A percentile compares a stretch with the other conserved stretches of the same genome.
Evolutionary conservation across 768 basidiomycete genomes (phyloP).

Genomic region (Auricularia sp.): DNA sequence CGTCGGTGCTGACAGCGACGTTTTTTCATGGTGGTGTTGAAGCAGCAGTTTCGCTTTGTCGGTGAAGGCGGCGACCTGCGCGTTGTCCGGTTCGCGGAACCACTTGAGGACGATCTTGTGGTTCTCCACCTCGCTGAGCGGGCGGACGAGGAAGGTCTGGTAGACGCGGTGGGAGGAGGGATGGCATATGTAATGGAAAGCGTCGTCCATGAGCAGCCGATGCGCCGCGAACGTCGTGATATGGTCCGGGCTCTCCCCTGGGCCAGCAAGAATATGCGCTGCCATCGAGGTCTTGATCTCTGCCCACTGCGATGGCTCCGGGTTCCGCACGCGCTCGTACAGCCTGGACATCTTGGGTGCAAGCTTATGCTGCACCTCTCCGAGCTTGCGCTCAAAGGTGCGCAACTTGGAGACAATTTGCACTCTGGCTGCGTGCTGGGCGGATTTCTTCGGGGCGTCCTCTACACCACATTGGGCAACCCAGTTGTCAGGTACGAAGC

Average conservation of each 20-base stretch:
- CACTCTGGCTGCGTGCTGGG: slow-evolving; percentile 49
- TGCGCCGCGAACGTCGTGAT: slow-evolving; percentile 40
- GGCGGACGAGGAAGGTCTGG: slow-evolving; percentile 55
- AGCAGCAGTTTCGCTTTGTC: slow-evolving; percentile 38
- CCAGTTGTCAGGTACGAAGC: slow-evolving; percentile 38
- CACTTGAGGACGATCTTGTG: slow-evolving; percentile 39
- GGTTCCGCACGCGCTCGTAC: slow-evolving; percentile 37
- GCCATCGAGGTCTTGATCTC: slow-evolving; percentile 45
- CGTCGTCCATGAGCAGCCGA: slow-evolving; percentile 48
- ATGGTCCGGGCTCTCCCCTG: slow-evolving; percentile 24
- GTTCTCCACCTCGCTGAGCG: slow-evolving; percentile 42
- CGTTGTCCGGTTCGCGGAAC: slow-evolving; percentile 27
- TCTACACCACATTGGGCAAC: slow-evolving; percentile 37
- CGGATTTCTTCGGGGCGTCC: slow-evolving; percentile 18
- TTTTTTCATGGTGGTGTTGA: slow-evolving; percentile 17
- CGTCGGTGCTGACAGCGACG: slow-evolving; percentile 23
- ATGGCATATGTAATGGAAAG: slow-evolving; percentile 43
- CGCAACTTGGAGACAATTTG: slow-evolving; percentile 52
- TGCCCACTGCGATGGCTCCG: slow-evolving; percentile 42
- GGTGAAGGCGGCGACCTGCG: slow-evolving; percentile 38
- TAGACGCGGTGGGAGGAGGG: slow-evolving; percentile 32
- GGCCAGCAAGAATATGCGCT: slow-evolving; percentile 31
- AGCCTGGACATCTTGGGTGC: slow-evolving; percentile 18
- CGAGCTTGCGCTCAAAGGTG: slow-evolving; percentile 37
- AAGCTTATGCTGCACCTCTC: slow-evolving; percentile 27